A percentile compares a stretch with the other conserved stretches of the same genome.
Evolutionary conservation across 2,329 filamentous ascomycete genomes (phyloP).

Genomic region (Mycosphaerella sp.): DNA sequence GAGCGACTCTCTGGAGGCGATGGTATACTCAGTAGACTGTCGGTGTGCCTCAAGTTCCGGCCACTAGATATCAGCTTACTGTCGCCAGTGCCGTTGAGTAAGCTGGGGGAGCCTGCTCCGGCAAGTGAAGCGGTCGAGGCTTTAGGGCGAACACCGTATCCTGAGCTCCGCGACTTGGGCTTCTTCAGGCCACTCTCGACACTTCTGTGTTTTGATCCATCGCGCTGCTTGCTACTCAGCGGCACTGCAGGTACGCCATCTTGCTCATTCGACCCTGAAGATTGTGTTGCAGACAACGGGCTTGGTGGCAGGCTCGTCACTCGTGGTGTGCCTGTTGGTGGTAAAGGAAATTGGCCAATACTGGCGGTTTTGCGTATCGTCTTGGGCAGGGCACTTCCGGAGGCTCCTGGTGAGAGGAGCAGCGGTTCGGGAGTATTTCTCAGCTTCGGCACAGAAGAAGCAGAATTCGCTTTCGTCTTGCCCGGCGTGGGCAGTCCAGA

Average conservation of each 20-base stretch:
- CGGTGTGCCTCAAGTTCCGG: slow-evolving; percentile 59
- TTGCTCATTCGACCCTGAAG: slow-evolving; percentile 38
- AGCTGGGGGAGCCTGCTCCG: slow-evolving; percentile 52
- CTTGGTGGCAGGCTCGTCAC: slow-evolving; percentile 56
- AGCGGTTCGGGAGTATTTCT: slow-evolving; percentile 36
- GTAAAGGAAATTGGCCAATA: slow-evolving; percentile 89
- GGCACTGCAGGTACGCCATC: slow-evolving; percentile 28
- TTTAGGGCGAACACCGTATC: slow-evolving; percentile 45
- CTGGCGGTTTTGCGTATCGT: slow-evolving; percentile 80
- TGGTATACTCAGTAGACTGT: slow-evolving; percentile 67
- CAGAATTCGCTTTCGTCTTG: slow-evolving; percentile 41
- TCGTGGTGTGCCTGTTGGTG: slow-evolving; percentile 60
- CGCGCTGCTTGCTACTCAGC: slow-evolving; percentile 27
- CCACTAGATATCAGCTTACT: slow-evolving; percentile 63
- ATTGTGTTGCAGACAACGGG: slow-evolving; percentile 39
- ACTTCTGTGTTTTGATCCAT: slow-evolving; percentile 30
- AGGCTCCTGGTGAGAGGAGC: slow-evolving; percentile 9
- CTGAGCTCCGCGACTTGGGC: slow-evolving; percentile 28
- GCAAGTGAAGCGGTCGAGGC: slow-evolving; percentile 29
- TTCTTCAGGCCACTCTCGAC: slow-evolving; percentile 27
- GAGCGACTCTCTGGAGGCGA: slow-evolving; percentile 84
- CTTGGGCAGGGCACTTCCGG: slow-evolving; percentile 39
- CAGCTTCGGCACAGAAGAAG: slow-evolving; percentile 50
- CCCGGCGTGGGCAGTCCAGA: slow-evolving; percentile 49
- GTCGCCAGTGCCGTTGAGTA: slow-evolving; percentile 73